A percentile compares a stretch with the other conserved stretches of the same genome.
Evolutionary conservation across 2,329 filamentous ascomycete genomes (phyloP).

Genomic region (Tolypocladium amazonense): DNA sequence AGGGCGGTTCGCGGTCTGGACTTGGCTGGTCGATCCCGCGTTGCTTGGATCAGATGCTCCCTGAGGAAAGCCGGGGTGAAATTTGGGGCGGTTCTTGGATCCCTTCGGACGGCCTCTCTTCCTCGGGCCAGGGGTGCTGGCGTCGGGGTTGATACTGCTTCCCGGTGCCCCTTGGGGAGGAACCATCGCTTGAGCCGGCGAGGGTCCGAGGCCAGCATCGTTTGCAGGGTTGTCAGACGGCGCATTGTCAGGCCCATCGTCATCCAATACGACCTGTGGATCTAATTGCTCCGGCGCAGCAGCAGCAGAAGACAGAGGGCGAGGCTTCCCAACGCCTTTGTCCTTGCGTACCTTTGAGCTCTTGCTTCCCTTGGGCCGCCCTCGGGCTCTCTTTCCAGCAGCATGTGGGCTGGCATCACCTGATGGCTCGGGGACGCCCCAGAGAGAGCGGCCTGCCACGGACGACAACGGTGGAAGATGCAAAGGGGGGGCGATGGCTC

Average conservation of each 20-base stretch:
- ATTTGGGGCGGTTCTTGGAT: conserved; percentile 31
- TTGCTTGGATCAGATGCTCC: not conserved
- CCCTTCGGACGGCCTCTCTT: conserved; percentile 33
- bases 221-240: not conserved
- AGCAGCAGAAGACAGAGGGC: not conserved
- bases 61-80: conserved; percentile 5
- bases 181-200: not conserved
- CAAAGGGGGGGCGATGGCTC: not conserved
- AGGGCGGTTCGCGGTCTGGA: not conserved
- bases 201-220: not conserved
- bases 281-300: conserved; percentile 1
- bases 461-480: not conserved
- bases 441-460: not conserved
- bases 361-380: conserved; percentile 45
- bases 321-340: conserved; percentile 39
- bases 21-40: not conserved
- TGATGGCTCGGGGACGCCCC: not conserved
- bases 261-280: not conserved
- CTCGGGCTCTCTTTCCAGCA: conserved; percentile 33
- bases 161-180: not conserved
- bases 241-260: not conserved
- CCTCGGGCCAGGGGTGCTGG: conserved; percentile 14
- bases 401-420: not conserved
- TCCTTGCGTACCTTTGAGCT: conserved; percentile 29
- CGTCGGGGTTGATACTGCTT: conserved; percentile 3